Base-by-base conservation (phyloP, 164 flowering plant genomes). In the Umbilicus rupestris region DNA sequence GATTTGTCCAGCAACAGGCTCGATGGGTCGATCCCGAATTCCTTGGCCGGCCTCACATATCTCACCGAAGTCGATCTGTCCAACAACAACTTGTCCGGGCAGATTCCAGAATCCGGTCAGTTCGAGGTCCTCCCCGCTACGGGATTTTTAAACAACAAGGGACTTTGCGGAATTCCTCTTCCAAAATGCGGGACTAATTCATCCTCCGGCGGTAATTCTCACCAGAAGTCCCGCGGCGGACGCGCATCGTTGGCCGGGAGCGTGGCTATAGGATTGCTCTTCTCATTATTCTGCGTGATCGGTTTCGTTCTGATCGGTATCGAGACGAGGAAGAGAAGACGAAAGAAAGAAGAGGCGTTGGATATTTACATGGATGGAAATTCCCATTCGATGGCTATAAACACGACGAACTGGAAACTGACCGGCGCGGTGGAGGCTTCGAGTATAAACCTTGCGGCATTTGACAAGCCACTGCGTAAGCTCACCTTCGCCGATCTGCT, bases 401-500 rank as follows among this genome's bases (percentile, higher is more conserved):
- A 76, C 42, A 67, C 73, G 31, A 68, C 74, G 9, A 75, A 71
- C 46, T 91, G 99, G 97, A 89, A 83, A 78, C 73, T 82, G 5
- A 86, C 86, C 0, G 81, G 96, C 39, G 78, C 85, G 0, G 81
- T 84, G 0, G 97, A 91, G 57, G 97, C 93, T 0, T 68, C 88
- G 55, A 92, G 97, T 80, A 95, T 92, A 68, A 92, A 87, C 67
- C 88, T 92, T 16, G 80, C 92, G 35, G 74, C 97, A 12, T 95
- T 95, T 52, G 99, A 92, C 69, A 91, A 90, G 78, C 97, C 97
- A 15, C 85, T 95, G 5, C 72, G 86, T 62, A 95, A 92, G 79
- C 96, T 91, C 67, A 92, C 97, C 0, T 88, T 92, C 69, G 97
- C 92, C 0, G 97, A 95, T 74, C 90, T 95, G 52, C 85, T 90